A percentile compares a stretch with the other conserved stretches of the same genome.
Conservation (phyloP, 208 protist genomes). For the Angomonas deanei region DNA sequence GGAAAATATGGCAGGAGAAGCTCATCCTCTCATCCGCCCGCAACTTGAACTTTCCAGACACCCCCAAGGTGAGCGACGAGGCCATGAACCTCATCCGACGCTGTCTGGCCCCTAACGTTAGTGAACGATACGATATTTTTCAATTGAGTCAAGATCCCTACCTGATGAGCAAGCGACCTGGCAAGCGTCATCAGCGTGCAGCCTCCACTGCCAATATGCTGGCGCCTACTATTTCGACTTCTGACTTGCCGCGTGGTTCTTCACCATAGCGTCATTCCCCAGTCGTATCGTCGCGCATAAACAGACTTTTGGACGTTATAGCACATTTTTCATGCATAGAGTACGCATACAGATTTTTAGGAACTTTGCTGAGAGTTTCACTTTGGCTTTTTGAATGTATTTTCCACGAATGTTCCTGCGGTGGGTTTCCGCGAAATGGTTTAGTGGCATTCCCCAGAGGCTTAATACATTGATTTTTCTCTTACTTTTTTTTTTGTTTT, state of each 20-base stretch:
- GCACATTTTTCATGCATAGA: no score
- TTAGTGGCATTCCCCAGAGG: no score
- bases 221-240: background rate
- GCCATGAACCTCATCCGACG: slow-evolving; percentile 68
- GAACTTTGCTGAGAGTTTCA: no score
- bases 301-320: no score
- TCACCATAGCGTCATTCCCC: slow-evolving; percentile 3
- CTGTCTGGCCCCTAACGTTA: slow-evolving; percentile 64
- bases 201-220: slow-evolving; percentile 8
- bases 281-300: no score
- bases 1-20: slow-evolving; percentile 79
- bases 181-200: slow-evolving; percentile 4
- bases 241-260: background rate
- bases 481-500: slow-evolving; percentile 9
- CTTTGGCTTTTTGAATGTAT: background rate
- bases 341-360: no score
- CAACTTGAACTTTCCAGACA: slow-evolving; percentile 59
- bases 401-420: background rate
- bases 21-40: slow-evolving; percentile 61
- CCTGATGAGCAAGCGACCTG: slow-evolving; percentile 31
- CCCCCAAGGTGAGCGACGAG: slow-evolving; percentile 69
- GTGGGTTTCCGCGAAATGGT: no score
- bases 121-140: slow-evolving; percentile 66
- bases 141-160: slow-evolving; percentile 72
- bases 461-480: background rate